Evolutionary conservation across 176 grass and related monocot genomes (phyloP), one percentile per base, ranked within the genome.

Genomic region (Aechmea fasciata): DNA sequence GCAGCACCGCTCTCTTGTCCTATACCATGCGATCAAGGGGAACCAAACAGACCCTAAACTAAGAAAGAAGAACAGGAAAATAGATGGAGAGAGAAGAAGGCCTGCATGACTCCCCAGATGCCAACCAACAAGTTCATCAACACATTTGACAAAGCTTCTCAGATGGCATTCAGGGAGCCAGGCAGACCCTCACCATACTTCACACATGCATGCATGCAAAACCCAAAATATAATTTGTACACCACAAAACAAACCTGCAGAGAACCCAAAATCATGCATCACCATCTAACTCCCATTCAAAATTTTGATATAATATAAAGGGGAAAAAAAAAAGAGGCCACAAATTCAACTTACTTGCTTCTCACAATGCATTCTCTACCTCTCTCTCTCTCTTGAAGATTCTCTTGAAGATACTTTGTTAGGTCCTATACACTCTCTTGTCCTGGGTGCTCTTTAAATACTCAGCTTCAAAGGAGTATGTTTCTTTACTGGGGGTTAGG

Each of bases 91-190:
- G 2, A 47, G 13, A 15, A 17, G 11, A 51, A 24, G 18, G 68
- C 19, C 68, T 70, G 68, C 68, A 70, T 70, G 68, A 10, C 68
- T 70, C 68, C 67, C 19, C 48, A 1, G 17, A 70, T 70, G 68
- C 68, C 68, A 70, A 51, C 68, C 52, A 70, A 48, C 49, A 70
- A 52, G 68, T 70, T 11, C 22, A 26, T 52, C 68, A 70, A 70
- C 48, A 12, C 11, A 11, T 51, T 69, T 51, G 68, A 70, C 68
- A 52, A 51, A 51, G 19, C 19, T 51, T 51, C 11, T 52, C 52
- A 70, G 68, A 70, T 70, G 68, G 68, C 68, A 70, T 70, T 70
- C 68, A 70, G 68, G 68, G 68, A 70, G 68, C 68, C 68, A 70
- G 68, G 68, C 68, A 70, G 49, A 52, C 1, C 49, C 13, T 10